Conservation (phyloP, 179 eudicot genomes). For the Silene noctiflora region DNA sequence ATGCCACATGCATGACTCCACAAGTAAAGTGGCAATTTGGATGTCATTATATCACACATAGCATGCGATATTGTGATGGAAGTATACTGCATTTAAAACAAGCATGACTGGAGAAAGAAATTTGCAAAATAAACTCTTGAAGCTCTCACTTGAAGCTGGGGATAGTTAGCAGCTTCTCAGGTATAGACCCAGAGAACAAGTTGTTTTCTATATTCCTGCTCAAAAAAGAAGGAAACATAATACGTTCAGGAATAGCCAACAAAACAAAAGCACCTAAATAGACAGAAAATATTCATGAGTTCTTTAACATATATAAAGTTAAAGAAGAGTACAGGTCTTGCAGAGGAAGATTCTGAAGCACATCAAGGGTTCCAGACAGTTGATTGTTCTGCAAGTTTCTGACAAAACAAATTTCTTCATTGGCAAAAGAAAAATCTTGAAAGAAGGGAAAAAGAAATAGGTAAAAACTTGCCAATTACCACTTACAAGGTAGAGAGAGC, state of each 20-base stretch:
- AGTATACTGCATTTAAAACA: background rate
- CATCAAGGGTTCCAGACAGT: slow-evolving; percentile 88
- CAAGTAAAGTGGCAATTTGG: no score
- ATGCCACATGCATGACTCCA: no score
- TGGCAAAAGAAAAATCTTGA: background rate
- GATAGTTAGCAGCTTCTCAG: slow-evolving; percentile 58
- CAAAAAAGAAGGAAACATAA: background rate
- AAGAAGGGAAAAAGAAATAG: slow-evolving; percentile 4
- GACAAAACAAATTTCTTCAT: slow-evolving; percentile 28
- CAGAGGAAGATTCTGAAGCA: slow-evolving; percentile 79
- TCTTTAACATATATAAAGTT: background rate
- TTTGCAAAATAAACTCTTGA: background rate
- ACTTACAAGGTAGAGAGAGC: slow-evolving; percentile 73
- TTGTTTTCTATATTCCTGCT: slow-evolving; percentile 77
- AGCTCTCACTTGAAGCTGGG: slow-evolving; percentile 73
- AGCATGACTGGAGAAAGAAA: background rate
- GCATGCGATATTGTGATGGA: background rate
- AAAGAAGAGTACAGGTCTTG: slow-evolving; percentile 35
- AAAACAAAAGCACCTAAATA: background rate
- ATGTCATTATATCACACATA: no score
- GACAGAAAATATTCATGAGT: background rate
- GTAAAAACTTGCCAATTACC: background rate
- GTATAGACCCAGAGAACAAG: slow-evolving; percentile 76
- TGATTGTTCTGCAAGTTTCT: slow-evolving; percentile 93
- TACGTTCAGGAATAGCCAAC: background rate